Percentiles rank a stretch among this genome's conserved stretches.
Conservation (phyloP, 805 yeast genomes). For the Blastobotrys attinorum region DNA sequence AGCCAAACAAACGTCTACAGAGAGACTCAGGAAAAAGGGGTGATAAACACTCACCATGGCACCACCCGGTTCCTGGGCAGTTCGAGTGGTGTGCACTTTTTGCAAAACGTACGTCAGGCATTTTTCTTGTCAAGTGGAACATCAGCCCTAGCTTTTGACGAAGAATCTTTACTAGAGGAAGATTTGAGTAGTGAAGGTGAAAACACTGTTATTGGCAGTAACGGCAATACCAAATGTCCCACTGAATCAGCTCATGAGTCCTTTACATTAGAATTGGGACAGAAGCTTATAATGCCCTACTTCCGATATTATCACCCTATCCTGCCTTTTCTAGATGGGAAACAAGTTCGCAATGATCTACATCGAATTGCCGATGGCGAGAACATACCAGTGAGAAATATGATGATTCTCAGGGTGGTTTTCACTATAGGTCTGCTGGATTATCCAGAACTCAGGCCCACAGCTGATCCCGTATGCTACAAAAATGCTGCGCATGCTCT, state of each 20-base stretch:
- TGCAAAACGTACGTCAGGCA: constrained; percentile 1
- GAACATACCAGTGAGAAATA: background rate
- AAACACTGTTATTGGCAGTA: background rate
- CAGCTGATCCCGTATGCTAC: background rate
- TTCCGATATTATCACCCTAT: constrained; percentile 5
- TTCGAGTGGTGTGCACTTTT: constrained; percentile 1
- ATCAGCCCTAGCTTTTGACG: no score
- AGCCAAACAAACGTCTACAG: no score
- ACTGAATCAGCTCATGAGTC: no score
- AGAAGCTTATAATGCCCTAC: constrained; percentile 3
- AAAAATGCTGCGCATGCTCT: background rate
- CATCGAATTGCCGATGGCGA: background rate
- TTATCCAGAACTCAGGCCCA: background rate
- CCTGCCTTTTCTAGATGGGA: constrained; percentile 5
- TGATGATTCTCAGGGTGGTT: background rate
- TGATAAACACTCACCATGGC: background rate
- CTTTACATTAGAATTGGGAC: background rate
- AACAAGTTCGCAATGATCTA: background rate
- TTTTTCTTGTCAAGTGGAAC: background rate
- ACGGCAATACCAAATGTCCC: no score
- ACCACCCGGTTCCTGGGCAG: constrained; percentile 1
- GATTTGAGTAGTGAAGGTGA: background rate
- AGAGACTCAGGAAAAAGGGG: constrained; percentile 5
- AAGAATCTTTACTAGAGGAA: background rate
- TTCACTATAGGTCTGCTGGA: constrained; percentile 2